Conservation (phyloP, 768 basidiomycete genomes). For the Suillus subalutaceus region DNA sequence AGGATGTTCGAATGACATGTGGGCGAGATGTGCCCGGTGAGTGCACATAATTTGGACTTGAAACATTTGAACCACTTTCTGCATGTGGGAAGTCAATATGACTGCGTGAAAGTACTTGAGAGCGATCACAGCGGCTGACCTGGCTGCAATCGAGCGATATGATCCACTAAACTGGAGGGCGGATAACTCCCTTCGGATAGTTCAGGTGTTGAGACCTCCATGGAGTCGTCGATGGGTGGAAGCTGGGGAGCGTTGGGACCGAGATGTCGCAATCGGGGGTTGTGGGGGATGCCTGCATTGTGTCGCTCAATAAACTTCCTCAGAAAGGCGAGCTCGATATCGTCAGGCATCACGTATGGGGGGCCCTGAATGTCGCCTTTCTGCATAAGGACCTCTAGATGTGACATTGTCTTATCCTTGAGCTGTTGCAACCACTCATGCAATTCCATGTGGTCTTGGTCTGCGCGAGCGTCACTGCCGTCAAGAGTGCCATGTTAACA, state of each 20-base stretch:
- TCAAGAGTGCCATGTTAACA: slow-evolving; percentile 11
- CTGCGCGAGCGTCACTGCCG: slow-evolving; percentile 66
- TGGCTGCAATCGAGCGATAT: slow-evolving; percentile 38
- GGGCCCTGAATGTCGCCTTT: slow-evolving; percentile 86
- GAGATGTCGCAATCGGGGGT: slow-evolving; percentile 72
- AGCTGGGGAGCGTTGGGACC: slow-evolving; percentile 32
- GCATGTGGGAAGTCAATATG: slow-evolving; percentile 11
- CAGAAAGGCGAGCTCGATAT: slow-evolving; percentile 75
- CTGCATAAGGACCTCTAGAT: slow-evolving; percentile 84
- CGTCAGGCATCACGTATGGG: slow-evolving; percentile 80
- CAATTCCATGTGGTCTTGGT: slow-evolving; percentile 88
- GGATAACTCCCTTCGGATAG: slow-evolving; percentile 37
- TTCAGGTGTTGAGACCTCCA: slow-evolving; percentile 38
- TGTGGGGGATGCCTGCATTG: slow-evolving; percentile 73
- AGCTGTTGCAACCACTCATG: slow-evolving; percentile 88
- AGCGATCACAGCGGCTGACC: slow-evolving; percentile 23
- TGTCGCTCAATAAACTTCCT: slow-evolving; percentile 84
- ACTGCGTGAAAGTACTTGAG: neutral
- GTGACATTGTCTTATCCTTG: slow-evolving; percentile 89
- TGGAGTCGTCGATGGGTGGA: slow-evolving; percentile 36
- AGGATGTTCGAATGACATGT: slow-evolving; percentile 46
- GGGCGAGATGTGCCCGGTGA: slow-evolving; percentile 34
- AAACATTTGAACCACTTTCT: slow-evolving; percentile 33
- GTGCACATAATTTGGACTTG: slow-evolving; percentile 34
- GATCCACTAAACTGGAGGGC: slow-evolving; percentile 32